Base-by-base conservation (phyloP, 768 basidiomycete genomes). In the Tricholoma sp. region DNA sequence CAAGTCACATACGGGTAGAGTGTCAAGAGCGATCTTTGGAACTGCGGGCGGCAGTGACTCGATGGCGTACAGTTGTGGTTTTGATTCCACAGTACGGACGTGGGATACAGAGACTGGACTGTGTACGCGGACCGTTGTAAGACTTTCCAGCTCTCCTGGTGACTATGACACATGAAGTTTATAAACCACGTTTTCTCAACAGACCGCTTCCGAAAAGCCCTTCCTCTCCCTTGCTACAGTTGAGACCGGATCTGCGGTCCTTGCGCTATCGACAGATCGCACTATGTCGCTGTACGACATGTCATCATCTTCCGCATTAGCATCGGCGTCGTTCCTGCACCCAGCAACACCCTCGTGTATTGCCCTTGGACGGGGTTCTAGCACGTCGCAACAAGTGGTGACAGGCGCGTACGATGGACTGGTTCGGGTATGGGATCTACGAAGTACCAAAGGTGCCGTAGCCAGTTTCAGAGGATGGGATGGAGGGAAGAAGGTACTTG, bases 91-190 rank as follows among this genome's bases (percentile, higher is more conserved):
- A 0, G 84, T 98, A 5, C 78, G 93, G 20, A 74, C 79, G 2
- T 99, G 96, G 96, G 93, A 97, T 65, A 76, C 88, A 3, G 88
- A 91, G 61, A 79, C 75, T 37, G 92, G 89, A 2, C 71, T 91
- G 5, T 93, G 88, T 57, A 74, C 78, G 0, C 68, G 80, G 44
- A 91, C 89, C 0, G 83, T 90, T 45, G 89, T 91, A 60, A 57
- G 86, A 75, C 37, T 49, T 18, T 44, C 9, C 10, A 61, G 48
- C 33, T 57, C 10, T 55, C 32, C 32, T 2, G 54, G 18, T 17
- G 53, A 18, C 39, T 34, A 55, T 8, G 17, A 29, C 52, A 50
- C 47, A n/a, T 49, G n/a, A 32, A 17, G 11, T 31, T 17, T 4
- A 32, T 28, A 3, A 29, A 24, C 6, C 11, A 6, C 28, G 28